These are phyloP conservation scores for Citrus inodora DNA, from an alignment of 345 rosid species.

Conservation along the genomic window DNA sequence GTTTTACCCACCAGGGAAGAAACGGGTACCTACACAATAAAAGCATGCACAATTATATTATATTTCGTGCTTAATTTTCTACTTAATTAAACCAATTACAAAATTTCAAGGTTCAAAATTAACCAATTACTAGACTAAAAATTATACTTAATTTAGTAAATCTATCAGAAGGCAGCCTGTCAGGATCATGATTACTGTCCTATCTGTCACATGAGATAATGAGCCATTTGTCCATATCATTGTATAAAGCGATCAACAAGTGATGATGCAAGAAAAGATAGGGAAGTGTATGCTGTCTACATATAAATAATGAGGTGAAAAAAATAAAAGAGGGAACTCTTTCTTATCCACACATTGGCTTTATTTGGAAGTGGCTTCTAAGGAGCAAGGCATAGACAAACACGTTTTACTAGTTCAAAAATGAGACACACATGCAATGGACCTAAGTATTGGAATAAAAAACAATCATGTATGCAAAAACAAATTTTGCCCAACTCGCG, in stretches of 20 bases:
- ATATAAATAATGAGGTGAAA: not conserved
- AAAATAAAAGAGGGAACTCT: not conserved
- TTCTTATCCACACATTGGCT: not conserved
- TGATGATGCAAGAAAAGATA: not conserved
- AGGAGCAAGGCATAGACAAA: not conserved
- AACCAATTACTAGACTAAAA: not conserved
- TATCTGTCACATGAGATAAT: not conserved
- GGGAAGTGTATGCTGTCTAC: not conserved
- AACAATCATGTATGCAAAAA: not conserved
- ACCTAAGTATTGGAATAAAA: not conserved
- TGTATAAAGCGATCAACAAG: not conserved
- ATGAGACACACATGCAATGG: not conserved
- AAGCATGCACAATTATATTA: not conserved
- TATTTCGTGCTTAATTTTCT: not conserved
- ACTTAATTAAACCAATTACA: not conserved
- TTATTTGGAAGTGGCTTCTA: not conserved
- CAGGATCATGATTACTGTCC: not conserved
- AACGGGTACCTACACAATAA: conserved; percentile 39
- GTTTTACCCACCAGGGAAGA: conserved; percentile 47
- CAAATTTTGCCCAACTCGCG: too few relatives aligned
- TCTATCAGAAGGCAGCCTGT: not conserved
- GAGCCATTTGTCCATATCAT: not conserved
- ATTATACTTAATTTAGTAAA: not conserved
- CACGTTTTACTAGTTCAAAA: not conserved
- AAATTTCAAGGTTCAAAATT: too few relatives aligned